Base-by-base conservation (phyloP, 192 early-diverging fungal species). In the Gamsiella multidivaricata region DNA sequence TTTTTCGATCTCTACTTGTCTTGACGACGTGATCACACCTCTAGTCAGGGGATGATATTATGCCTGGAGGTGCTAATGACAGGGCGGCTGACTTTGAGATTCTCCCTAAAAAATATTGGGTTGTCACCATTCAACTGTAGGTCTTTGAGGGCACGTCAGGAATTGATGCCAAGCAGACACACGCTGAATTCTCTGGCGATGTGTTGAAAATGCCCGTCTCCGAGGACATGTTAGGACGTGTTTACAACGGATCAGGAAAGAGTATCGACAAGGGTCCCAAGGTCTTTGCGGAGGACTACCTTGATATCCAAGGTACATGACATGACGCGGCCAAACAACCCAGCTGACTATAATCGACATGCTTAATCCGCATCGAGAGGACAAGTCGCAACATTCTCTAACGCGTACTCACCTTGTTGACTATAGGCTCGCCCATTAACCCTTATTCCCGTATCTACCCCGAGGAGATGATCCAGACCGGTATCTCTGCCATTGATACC, bases 401-500 rank as follows among this genome's bases (percentile, higher is more conserved):
- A n/a, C n/a, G n/a, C n/a, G n/a, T n/a, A n/a, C n/a, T n/a, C n/a
- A n/a, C n/a, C n/a, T n/a, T n/a, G n/a, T 70, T 34, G 15, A 20
- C 45, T 18, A 6, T 62, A 91, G 91, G 95, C 42, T 93, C 93
- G 61, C 97, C 97, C 20, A 99, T 99, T 86, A 99, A 99, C 85
- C 97, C 97, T n/a, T 99, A 87, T 87, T 96, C 94, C 45, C 93
- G 97, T 81, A 97, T 97, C 63, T 99, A 99, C 75, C 97, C 97
- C 33, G 96, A 99, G 83, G 97, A 99, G 87, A 99, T 99, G 97
- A 97, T 99, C 66, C 97, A 99, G 83, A 99, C 97, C 12, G 97
- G 97, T 76, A 93, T 99, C 61, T 98, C 96, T 57, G 93, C 97
- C 50, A 99, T 99, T 61, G 97, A 99, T 74, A 97, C 96, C 49